Percentiles rank a stretch among this genome's conserved stretches.
These are phyloP conservation scores for Speleostelium caveatum DNA, from an alignment of 78 protist genomes.

Conservation along the genomic window DNA sequence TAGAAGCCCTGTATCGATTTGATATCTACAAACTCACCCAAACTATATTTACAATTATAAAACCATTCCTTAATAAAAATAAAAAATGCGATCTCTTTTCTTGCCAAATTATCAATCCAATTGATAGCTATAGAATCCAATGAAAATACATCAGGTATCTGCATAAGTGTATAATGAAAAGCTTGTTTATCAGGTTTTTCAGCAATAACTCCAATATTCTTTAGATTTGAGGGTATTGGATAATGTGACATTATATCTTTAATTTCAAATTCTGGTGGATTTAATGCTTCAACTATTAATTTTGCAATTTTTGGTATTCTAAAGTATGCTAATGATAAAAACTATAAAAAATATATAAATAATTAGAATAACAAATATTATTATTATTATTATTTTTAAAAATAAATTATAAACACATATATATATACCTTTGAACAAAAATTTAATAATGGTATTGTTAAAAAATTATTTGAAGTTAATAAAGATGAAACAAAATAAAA, in stretches of 20 bases:
- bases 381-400: too few species aligned
- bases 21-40: slow-evolving; percentile 58
- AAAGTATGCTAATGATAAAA: slow-evolving; percentile 39
- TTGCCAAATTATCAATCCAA: slow-evolving; percentile 74
- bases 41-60: slow-evolving; percentile 47
- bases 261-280: slow-evolving; percentile 70
- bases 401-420: too few species aligned
- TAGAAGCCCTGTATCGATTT: slow-evolving; percentile 49
- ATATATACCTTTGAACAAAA: slow-evolving; percentile 61
- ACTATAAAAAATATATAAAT: slow-evolving; percentile 4
- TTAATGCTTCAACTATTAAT: slow-evolving; percentile 38
- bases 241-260: slow-evolving; percentile 54
- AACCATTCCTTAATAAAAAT: slow-evolving; percentile 73
- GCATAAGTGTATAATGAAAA: slow-evolving; percentile 58
- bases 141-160: slow-evolving; percentile 17
- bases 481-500: slow-evolving; percentile 28
- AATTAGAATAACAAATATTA: neutral
- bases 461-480: slow-evolving; percentile 1
- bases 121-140: neutral
- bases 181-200: slow-evolving; percentile 74
- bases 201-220: slow-evolving; percentile 35
- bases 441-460: slow-evolving; percentile 35
- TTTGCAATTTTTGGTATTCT: slow-evolving; percentile 71
- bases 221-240: slow-evolving; percentile 64
- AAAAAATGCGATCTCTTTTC: slow-evolving; percentile 61